Evolutionary conservation across 2,329 filamentous ascomycete species (phyloP), one percentile per base, ranked within the genome.

Genomic region (Fusarium brachygibbosum): DNA sequence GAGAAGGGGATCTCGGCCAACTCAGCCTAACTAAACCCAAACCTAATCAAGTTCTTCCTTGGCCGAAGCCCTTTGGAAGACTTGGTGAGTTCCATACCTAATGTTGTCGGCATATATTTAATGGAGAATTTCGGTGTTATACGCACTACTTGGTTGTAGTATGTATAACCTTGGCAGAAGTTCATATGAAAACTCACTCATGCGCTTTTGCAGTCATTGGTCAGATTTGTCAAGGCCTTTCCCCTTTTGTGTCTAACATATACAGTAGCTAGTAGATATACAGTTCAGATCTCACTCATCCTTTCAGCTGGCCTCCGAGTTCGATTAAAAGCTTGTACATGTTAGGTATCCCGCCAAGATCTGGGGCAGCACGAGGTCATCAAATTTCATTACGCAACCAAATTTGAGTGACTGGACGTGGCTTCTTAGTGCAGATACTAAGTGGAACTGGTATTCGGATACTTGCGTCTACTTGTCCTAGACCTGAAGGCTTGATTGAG

Each of bases 321-420:
- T 53, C 32, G 23, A 32, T 34, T 11, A 46, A 69, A 70, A 68
- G 68, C 67, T 70, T 70, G 68, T 70, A 70, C 53, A 49, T 50
- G n/a, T 12, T 23, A 41, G 48, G 68, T 70, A 70, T 57, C 34
- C 31, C 56, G 68, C 68, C 68, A 70, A 70, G 63, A 65, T 56
- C 67, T 70, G 68, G 68, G 68, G 59, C 63, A 66, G 63, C 68
- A 70, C 68, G 68, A 61, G 68, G 68, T 49, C 58, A 40, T 58
- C 48, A 62, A 58, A 70, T 53, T 37, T 42, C 52, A 68, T 70
- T 68, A 70, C 63, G 63, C 68, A 70, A 63, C 55, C 58, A 65
- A 48, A 38, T 55, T 57, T 50, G 32, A 44, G 60, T 49, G 61
- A 64, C 68, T 58, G 56, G 66, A 48, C 41, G 23, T 65, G 58